Base-by-base conservation (phyloP, 495 filamentous ascomycete species). In the Trypethelium eluteriae region DNA sequence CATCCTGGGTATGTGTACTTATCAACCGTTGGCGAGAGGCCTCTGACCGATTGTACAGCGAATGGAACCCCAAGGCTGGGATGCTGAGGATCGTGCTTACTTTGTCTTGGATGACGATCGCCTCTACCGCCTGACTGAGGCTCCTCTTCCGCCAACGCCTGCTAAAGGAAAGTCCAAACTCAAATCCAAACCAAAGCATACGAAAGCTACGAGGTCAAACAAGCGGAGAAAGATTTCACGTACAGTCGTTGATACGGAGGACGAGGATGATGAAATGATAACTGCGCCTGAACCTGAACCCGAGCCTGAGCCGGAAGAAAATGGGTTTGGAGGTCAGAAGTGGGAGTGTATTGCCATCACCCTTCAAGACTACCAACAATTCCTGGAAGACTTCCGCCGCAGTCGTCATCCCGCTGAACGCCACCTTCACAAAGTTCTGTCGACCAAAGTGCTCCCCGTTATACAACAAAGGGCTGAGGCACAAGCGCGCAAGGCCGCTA, bases 81-180 rank as follows among this genome's bases (percentile, higher is more conserved):
- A 98, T 76, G 79, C 82, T 25, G 79, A 96, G 56, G 91, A 91
- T 68, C 89, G 91, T 34, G 86, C 82, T 25, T 96, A 96, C 75
- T 94, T 90, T 71, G 88, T 96, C 12, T 83, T 98, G 6, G 93
- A 98, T 68, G 94, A 98, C 79, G 94, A 96, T 69, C 85, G 93
- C 61, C 80, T 98, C 38, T 98, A 98, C 76, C 89, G 91, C 64
- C 85, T 86, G 65, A 90, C 89, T 56, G 89, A 93, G 62, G 71
- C 74, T 47, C 84, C 82, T 64, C 79, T 82, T 2, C 80, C 84
- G 2, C 83, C 87, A 16, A 80, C 83, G 2, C 80, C 82, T 41
- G 72, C 81, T 2, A 69, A 70, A 41, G 64, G 70, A 9, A 92
- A 92, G 74, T 81, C 89, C 7, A 94, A 93, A 75, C 38, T 70